Evolutionary conservation across 805 yeast genomes (phyloP), one percentile per base, ranked within the genome.

Genomic region (Pichia kluyveri): DNA sequence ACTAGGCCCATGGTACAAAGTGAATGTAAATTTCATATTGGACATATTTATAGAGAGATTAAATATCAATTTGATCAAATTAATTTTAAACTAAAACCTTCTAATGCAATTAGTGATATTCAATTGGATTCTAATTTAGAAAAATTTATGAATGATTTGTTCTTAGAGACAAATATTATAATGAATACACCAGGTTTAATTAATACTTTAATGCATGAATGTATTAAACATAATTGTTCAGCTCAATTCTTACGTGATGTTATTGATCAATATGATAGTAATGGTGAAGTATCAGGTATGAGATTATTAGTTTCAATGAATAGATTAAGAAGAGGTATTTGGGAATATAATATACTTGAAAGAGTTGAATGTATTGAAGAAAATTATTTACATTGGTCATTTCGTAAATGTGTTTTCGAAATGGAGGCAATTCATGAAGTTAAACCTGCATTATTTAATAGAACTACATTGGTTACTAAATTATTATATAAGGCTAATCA

Each of bases 361-460:
- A 40, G 51, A 4, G 48, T 41, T n/a, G 46, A 45, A 30, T 42
- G 44, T 30, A 48, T 48, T 17, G 51, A 48, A 36, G 46, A 45
- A 12, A 48, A 45, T 42, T 48, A 28, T 19, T 37, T 45, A 4
- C 12, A 2, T 11, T 48, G 51, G 51, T 48, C 51, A 28, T 48
- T 45, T 23, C 41, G 48, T 8, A 48, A 45, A 45, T 48, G 51
- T 45, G 45, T 48, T 3, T 48, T 48, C 27, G 51, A 48, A 42
- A 48, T 48, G 51, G 47, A 45, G 28, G 38, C 44, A 17, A 31
- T 48, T 26, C n/a, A 48, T 34, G 48, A 48, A 42, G 51, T 48
- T 19, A 48, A 48, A 37, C 41, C 42, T 6, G 23, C 43, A 18
- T 43, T 48, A 18, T 48, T 41, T 17, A 45, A 38, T 23, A 18